Conservation (phyloP, 1,284 basidiomycete species). For the Pseudozyma sp. region DNA sequence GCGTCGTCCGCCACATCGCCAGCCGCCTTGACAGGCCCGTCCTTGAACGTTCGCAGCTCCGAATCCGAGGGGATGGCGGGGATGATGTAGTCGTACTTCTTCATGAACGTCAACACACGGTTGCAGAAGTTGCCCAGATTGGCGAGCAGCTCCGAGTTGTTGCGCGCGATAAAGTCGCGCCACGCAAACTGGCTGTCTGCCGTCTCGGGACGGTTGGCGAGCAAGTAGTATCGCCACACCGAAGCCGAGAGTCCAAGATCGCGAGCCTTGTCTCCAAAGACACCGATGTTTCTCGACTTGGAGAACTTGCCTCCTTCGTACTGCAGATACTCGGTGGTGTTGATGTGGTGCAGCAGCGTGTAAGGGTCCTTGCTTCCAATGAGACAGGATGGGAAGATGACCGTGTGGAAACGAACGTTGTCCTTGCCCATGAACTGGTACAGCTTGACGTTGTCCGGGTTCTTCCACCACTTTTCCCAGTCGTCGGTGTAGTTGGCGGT, state of each 20-base stretch:
- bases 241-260: constrained; percentile 91
- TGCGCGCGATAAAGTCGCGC: constrained; percentile 91
- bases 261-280: constrained; percentile 93
- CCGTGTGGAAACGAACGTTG: constrained; percentile 95
- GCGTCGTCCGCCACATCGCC: constrained; percentile 33
- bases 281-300: constrained; percentile 95
- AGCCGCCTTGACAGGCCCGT: constrained; percentile 40
- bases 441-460: constrained; percentile 87
- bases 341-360: constrained; percentile 94
- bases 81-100: constrained; percentile 83
- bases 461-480: constrained; percentile 98
- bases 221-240: constrained; percentile 96
- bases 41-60: constrained; percentile 50
- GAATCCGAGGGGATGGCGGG: constrained; percentile 68
- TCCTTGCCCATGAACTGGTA: constrained; percentile 92
- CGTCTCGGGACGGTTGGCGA: constrained; percentile 92
- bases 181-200: constrained; percentile 97
- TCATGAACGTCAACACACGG: constrained; percentile 90
- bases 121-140: constrained; percentile 99
- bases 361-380: constrained; percentile 89
- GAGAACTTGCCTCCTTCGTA: constrained; percentile 99
- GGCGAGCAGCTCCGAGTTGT: constrained; percentile 93
- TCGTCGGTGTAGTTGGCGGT: constrained; percentile 93
- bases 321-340: constrained; percentile 96
- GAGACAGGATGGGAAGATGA: constrained; percentile 92